Percentiles rank a stretch among this genome's conserved stretches.
Conservation (phyloP, 2,329 filamentous ascomycete genomes). For the Mollisiaceae sp. region DNA sequence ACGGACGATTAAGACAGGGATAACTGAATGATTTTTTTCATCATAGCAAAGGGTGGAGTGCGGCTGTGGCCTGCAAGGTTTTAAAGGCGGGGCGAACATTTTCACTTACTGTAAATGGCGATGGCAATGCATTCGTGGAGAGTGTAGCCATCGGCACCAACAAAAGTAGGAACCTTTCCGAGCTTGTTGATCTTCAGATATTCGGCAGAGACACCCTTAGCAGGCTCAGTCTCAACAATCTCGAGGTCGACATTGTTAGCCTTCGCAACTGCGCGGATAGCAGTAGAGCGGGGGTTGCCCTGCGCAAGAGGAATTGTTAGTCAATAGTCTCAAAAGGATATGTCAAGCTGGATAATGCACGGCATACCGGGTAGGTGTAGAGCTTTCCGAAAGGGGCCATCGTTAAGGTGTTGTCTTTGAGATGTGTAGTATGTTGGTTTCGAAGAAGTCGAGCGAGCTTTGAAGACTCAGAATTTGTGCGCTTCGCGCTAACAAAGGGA, state of each 20-base stretch:
- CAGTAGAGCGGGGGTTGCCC: constrained; percentile 88
- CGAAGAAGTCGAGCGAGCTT: constrained; percentile 13
- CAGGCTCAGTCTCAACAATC: constrained; percentile 72
- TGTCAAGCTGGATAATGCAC: not conserved
- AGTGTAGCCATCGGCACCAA: constrained; percentile 88
- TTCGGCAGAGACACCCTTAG: constrained; percentile 70
- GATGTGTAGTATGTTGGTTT: constrained; percentile 26
- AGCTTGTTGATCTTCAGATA: constrained; percentile 87
- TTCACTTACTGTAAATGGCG: constrained; percentile 90
- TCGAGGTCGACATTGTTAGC: constrained; percentile 95
- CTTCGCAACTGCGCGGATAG: constrained; percentile 93
- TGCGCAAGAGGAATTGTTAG: constrained; percentile 48
- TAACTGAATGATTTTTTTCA: constrained; percentile 79
- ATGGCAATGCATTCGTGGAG: constrained; percentile 93
- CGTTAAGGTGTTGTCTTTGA: constrained; percentile 42
- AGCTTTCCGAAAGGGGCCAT: constrained; percentile 98
- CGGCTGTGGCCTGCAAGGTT: constrained; percentile 10
- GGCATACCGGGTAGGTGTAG: constrained; percentile 79
- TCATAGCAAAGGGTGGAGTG: constrained; percentile 39
- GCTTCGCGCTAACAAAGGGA: not conserved
- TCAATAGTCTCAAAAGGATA: not conserved
- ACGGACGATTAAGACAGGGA: constrained; percentile 95
- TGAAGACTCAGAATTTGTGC: constrained; percentile 16
- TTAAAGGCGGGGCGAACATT: constrained; percentile 13
- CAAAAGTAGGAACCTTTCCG: constrained; percentile 90